Base-by-base conservation (phyloP, 2,329 filamentous ascomycete genomes). In the Paecilomyces dactylethromorphus region DNA sequence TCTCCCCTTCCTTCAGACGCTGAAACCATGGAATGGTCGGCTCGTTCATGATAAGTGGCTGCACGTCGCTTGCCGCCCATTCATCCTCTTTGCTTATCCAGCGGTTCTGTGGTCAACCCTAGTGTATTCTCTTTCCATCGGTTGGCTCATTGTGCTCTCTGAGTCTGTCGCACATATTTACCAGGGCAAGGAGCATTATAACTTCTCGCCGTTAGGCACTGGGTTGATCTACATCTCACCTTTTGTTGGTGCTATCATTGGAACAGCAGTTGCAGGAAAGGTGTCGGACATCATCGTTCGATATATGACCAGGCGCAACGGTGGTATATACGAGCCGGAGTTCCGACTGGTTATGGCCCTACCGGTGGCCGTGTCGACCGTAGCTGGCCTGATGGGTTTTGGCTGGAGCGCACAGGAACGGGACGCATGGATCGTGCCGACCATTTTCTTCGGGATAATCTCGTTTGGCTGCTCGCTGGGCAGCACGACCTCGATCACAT, bases 111-210 rank as follows among this genome's bases (percentile, higher is more conserved):
- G 92, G 93, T 93, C 90, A 5, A 80, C 91, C 0, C 80, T 89
- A 0, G 85, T 96, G 3, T 97, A 97, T 71, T 81, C 92, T 0
- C 87, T 94, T 66, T 94, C 92, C 0, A 84, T 97, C 6, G 93
- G 93, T 39, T 97, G 93, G 94, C 82, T 97, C 29, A 97, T 97
- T 64, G 92, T 97, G 51, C 84, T 97, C 1, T 96, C 92, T 0
- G 92, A 97, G 74, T 89, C 89, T 0, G 86, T 97, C 2, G 84
- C 91, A 0, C 81, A 88, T 59, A 89, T 97, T 61, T 97, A 91
- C 73, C 85, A 89, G 39, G 80, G 85, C 57, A 78, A 80, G 0
- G 78, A 82, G 0, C 81, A 80, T 0, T 97, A 97, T 77, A 84
- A 92, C 65, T 97, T 97, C 71, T 86, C 83, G 24, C 83, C 91